phyloP scores from a whole-genome alignment of 2,329 filamentous ascomycete genomes.

The Apiospora saccharicola region DNA sequence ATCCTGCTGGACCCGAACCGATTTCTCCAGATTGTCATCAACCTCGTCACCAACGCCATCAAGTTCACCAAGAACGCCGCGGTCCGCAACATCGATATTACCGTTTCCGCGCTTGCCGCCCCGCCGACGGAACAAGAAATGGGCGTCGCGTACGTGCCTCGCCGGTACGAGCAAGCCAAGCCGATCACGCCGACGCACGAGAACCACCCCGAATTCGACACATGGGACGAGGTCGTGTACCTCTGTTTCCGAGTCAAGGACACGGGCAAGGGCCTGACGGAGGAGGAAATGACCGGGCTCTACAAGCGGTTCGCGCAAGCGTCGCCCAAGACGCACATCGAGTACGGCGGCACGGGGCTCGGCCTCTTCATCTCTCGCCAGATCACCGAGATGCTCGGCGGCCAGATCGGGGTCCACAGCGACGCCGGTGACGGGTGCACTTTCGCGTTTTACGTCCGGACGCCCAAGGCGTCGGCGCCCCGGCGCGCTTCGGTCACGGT shows the following conservation, averaged over 20 bases:
- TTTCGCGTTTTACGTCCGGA: conserved; percentile 78
- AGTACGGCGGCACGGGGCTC: conserved; percentile 81
- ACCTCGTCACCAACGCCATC: conserved; percentile 81
- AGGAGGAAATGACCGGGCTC: conserved; percentile 75
- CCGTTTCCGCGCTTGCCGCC: conserved; percentile 52
- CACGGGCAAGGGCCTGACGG: conserved; percentile 76
- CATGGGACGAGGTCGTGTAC: conserved; percentile 51
- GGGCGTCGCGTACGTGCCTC: conserved; percentile 68
- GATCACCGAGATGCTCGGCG: conserved; percentile 82
- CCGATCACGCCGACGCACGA: conserved; percentile 24
- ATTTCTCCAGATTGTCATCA: conserved; percentile 81
- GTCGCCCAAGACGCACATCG: conserved; percentile 76
- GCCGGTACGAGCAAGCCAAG: conserved; percentile 50
- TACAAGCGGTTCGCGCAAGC: conserved; percentile 84
- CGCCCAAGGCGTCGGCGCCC: conserved; percentile 38
- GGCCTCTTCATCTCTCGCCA: conserved; percentile 82
- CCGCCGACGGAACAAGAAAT: conserved; percentile 49
- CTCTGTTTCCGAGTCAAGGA: conserved; percentile 79
- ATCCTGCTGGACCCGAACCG: conserved; percentile 75
- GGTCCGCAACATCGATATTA: conserved; percentile 61
- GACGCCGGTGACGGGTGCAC: conserved; percentile 74
- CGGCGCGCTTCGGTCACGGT: conserved; percentile 25
- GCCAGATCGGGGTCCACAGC: conserved; percentile 79
- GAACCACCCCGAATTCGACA: conserved; percentile 18
- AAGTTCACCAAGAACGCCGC: conserved; percentile 77